These are phyloP conservation scores for Symbiodinium natans DNA, from an alignment of 73 alveolate species.

Conservation along the genomic window DNA sequence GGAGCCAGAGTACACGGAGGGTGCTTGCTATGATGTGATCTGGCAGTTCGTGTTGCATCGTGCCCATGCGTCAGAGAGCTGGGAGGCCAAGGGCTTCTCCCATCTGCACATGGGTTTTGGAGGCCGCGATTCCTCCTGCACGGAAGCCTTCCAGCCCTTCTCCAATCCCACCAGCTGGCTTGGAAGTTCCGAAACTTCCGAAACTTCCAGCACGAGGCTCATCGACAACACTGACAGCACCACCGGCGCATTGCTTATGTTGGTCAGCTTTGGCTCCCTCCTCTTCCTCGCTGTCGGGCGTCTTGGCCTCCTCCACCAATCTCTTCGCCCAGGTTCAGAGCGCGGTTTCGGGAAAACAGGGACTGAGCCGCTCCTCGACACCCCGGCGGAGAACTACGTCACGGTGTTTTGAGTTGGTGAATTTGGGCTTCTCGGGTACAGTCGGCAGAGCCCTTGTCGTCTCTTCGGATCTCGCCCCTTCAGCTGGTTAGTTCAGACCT, in stretches of 20 bases:
- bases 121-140: neutral
- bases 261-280: neutral
- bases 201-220: neutral
- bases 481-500: neutral
- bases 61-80: neutral
- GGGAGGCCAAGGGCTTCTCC: neutral
- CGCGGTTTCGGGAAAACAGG: too few relatives aligned
- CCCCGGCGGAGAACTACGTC: neutral
- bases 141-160: neutral
- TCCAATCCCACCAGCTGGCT: slow-evolving; percentile 12
- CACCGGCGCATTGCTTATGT: neutral
- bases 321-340: too few relatives aligned
- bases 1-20: neutral
- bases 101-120: neutral
- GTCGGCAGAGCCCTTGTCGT: too few relatives aligned
- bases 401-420: neutral
- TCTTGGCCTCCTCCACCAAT: neutral
- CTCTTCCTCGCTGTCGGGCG: neutral
- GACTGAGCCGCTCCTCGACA: neutral
- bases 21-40: neutral
- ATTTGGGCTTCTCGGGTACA: too few relatives aligned
- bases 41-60: slow-evolving; percentile 2
- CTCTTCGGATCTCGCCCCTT: neutral
- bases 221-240: too few relatives aligned
- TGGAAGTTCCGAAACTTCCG: neutral